A percentile compares a stretch with the other conserved stretches of the same genome.
Conservation (phyloP, 202 grass and related monocot species). For the Cymbopogon flexuosus region DNA sequence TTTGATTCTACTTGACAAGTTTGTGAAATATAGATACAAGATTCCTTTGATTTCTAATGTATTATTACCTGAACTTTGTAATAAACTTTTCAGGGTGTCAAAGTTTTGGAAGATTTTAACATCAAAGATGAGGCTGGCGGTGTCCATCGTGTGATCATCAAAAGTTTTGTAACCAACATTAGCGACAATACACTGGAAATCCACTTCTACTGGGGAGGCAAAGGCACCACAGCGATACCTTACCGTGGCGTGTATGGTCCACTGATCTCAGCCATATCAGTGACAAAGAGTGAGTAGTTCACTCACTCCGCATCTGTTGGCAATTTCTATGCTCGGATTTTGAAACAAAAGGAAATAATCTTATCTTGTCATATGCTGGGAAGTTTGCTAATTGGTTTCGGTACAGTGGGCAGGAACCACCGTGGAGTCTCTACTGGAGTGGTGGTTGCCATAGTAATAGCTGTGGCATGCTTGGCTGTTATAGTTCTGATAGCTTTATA, state of each 20-base stretch:
- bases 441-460: slow-evolving; percentile 28
- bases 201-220: slow-evolving; percentile 91
- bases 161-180: slow-evolving; percentile 45
- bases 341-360: not conserved
- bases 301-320: not conserved
- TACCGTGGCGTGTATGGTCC: slow-evolving; percentile 73
- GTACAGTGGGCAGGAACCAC: slow-evolving; percentile 20
- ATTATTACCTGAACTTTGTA: not conserved
- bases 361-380: not conserved
- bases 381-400: slow-evolving; percentile 29
- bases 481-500: slow-evolving; percentile 35
- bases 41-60: not conserved
- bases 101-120: slow-evolving; percentile 81
- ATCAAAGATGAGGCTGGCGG: slow-evolving; percentile 66
- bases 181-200: slow-evolving; percentile 76
- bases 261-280: slow-evolving; percentile 88
- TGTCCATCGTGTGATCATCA: slow-evolving; percentile 33
- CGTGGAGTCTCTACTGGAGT: slow-evolving; percentile 27
- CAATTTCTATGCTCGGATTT: not conserved
- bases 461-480: slow-evolving; percentile 27
- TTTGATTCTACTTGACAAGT: slow-evolving; percentile 7
- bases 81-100: slow-evolving; percentile 44
- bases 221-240: slow-evolving; percentile 76
- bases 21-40: not conserved
- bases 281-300: slow-evolving; percentile 38